phyloP scores from a whole-genome alignment of 306 rosid species.

The Vigna radiata region DNA sequence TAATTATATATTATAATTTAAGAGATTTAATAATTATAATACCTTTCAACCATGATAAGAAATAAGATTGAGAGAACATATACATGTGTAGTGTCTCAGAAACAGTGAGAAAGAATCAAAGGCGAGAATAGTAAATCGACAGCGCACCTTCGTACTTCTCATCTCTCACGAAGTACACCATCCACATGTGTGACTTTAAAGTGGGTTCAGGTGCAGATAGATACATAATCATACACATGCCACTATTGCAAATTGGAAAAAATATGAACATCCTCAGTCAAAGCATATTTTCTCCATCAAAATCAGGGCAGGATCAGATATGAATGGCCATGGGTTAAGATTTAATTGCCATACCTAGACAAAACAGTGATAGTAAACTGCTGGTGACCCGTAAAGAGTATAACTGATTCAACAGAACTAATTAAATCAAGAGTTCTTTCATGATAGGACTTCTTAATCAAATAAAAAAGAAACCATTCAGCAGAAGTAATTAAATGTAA shows the following conservation, averaged over 20 bases:
- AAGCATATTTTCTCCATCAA: background rate
- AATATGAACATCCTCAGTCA: background rate
- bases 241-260: background rate
- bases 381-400: background rate
- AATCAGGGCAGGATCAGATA: background rate
- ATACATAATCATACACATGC: background rate
- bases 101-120: background rate
- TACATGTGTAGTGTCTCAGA: background rate
- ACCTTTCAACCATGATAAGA: background rate
- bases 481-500: conserved; percentile 19
- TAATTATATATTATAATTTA: background rate
- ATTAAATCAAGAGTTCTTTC: conserved; percentile 9
- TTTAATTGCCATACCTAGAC: background rate
- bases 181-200: background rate
- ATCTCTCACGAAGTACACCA: background rate
- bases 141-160: background rate
- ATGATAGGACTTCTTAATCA: conserved; percentile 6
- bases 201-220: background rate
- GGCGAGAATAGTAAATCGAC: background rate
- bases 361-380: conserved; percentile 8
- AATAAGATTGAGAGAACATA: background rate
- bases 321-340: background rate
- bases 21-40: background rate
- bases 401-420: conserved; percentile 23
- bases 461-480: conserved; percentile 33